A percentile compares a stretch with the other conserved stretches of the same genome.
These are phyloP conservation scores for Rubia occidens DNA, from an alignment of 305 asterid species.

Conservation along the genomic window DNA sequence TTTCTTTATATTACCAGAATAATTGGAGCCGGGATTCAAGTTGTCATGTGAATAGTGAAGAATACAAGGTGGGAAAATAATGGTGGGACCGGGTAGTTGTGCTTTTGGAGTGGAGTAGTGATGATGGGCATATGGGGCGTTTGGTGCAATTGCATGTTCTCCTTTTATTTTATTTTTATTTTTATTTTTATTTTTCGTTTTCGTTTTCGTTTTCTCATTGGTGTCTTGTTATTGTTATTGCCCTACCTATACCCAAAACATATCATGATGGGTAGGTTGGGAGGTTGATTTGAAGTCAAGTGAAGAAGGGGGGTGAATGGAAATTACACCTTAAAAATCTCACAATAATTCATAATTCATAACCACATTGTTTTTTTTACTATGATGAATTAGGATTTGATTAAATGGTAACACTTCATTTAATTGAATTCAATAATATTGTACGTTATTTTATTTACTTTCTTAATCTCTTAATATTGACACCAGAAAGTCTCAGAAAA, in stretches of 20 bases:
- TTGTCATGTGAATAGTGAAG: not conserved
- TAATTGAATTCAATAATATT: too few species aligned
- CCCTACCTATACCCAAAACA: not conserved
- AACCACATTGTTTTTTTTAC: too few species aligned
- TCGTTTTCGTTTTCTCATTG: not conserved
- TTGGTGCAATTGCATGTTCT: conserved; percentile 9
- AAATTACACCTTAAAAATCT: not conserved
- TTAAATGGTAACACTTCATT: too few species aligned
- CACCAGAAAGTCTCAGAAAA: too few species aligned
- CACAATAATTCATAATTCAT: not conserved
- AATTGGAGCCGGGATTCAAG: not conserved
- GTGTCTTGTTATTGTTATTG: not conserved
- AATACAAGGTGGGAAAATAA: not conserved
- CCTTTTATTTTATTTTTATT: too few species aligned
- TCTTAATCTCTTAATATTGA: too few species aligned
- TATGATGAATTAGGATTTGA: too few species aligned
- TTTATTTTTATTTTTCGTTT: too few species aligned
- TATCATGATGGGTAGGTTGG: conserved; percentile 11
- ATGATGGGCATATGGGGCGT: conserved; percentile 12
- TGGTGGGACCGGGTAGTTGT: not conserved
- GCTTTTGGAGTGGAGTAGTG: not conserved
- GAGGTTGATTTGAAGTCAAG: conserved; percentile 16
- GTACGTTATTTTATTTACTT: too few species aligned
- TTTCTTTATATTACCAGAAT: not conserved
- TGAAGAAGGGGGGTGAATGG: not conserved